Base-by-base conservation (phyloP, 164 flowering plant genomes). In the Nymphaea colorata region DNA sequence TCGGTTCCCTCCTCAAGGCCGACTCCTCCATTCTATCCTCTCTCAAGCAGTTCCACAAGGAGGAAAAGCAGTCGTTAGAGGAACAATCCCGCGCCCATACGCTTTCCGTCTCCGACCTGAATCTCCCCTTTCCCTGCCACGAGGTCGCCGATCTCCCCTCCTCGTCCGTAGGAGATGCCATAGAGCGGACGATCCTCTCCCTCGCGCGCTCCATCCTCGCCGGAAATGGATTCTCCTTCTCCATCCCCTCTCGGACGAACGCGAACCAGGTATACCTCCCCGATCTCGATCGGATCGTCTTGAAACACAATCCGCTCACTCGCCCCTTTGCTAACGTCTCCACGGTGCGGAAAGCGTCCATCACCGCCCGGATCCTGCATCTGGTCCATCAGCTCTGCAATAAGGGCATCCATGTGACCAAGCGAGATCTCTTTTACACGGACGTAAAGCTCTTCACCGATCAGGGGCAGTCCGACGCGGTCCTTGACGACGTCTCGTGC, bases 401-500 rank as follows among this genome's bases (percentile, higher is more conserved):
- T 62, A 87, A 82, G 72, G 82, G 73, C 75, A 95, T 95, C 66
- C 99, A 92, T 62, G 99, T 92, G 64, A 95, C 97, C 66, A 95
- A 95, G 81, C 81, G 98, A 4, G 99, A 92, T 67, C 83, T 95
- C 36, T 95, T 95, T 71, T 95, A 95, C 80, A 91, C 99, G 4
- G 99, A 95, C 64, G 99, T 90, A 7, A 95, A 95, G 78, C 84
- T 91, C 42, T 94, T 94, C 66, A 89, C 88, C 64, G 99, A 92
- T 69, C 99, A 95, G 78, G 70, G 83, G 1, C 99, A 95, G 45
- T 88, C 94, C 6, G 98, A 95, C 68, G 67, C 89, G 4, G 89
- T 92, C 1, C 78, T 95, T 4, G 99, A 95, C 67, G 98, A 95
- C 64, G 96, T 95, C 2, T 84, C 96, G 0, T 91, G 98, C 70